Base-by-base conservation (phyloP, 805 yeast species). In the Wickerhamiella alocasiicola region DNA sequence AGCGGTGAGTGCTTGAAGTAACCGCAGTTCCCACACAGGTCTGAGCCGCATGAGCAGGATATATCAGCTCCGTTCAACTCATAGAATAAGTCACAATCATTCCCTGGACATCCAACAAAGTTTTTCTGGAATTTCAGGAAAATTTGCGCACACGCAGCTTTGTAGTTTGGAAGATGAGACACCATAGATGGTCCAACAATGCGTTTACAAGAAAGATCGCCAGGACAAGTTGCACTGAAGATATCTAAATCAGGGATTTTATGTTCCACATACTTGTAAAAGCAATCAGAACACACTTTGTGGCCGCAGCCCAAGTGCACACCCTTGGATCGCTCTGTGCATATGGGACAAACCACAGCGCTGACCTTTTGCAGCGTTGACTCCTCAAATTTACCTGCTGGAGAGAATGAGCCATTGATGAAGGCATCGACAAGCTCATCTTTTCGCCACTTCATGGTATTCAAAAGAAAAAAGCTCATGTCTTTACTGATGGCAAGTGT, bases 1-100 rank as follows among this genome's bases (percentile, higher is more conserved):
- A 80, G 70, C 0, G 97, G 97, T 7, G 74, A 59, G 59, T 91
- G 98, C 49, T 78, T 76, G 49, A 80, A 88, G 43, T 65, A 65
- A 17, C 71, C 70, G 55, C 98, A 91, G 19, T 66, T 63, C 49
- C 77, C 78, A 55, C 98, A 91, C 55, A 87, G 88, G 44, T 69
- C 69, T 51, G 85, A 87, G 3, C 68, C 68, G 36, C 70, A 64
- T 2, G 61, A 53, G 56, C 98, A 91, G 20, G 64, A 15, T 4
- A 36, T 59, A 2, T 83, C 95, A 46, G 51, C 29, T 46, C 47
- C 44, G 11, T 50, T 47, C 27, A 67, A 54, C 45, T 67, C 69
- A 25, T 83, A 67, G 18, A 82, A 67, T 33, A 68, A 61, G 31
- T 68, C 65, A 56, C 95, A 81, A 54, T 81, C 94, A 0, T 87